Conservation (phyloP, 352 stramenopile genomes). For the Pythium rhizo-oryzae region DNA sequence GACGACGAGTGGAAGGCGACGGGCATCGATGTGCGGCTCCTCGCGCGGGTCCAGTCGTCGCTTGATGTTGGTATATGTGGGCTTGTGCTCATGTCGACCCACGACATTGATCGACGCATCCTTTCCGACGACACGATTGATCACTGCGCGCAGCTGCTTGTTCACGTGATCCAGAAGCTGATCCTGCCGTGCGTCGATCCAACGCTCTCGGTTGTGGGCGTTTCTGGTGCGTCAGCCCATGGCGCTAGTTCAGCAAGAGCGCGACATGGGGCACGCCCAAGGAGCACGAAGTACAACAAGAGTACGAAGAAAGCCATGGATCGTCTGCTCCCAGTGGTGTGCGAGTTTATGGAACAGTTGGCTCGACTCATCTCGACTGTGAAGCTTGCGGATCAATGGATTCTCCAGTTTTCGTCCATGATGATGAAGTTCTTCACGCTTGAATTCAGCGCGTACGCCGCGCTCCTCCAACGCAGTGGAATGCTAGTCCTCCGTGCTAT, state of each 20-base stretch:
- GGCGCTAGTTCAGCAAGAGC: neutral
- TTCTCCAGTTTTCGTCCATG: slow-evolving; percentile 67
- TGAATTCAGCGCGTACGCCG: slow-evolving; percentile 61
- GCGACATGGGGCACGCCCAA: slow-evolving; percentile 8
- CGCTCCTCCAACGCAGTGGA: slow-evolving; percentile 63
- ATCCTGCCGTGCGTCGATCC: slow-evolving; percentile 76
- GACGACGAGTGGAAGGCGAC: slow-evolving; percentile 40
- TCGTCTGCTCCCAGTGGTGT: slow-evolving; percentile 60
- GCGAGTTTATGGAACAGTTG: slow-evolving; percentile 76
- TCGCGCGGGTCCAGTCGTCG: slow-evolving; percentile 41
- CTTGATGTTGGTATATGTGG: slow-evolving; percentile 77
- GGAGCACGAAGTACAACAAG: slow-evolving; percentile 59
- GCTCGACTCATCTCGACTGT: slow-evolving; percentile 56
- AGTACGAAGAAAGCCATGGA: slow-evolving; percentile 53
- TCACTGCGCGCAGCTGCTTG: slow-evolving; percentile 72
- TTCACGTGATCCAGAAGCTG: slow-evolving; percentile 54
- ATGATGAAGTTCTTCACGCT: slow-evolving; percentile 75
- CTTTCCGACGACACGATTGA: slow-evolving; percentile 86
- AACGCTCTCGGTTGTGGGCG: slow-evolving; percentile 39
- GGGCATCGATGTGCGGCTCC: slow-evolving; percentile 39
- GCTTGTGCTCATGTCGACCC: slow-evolving; percentile 72
- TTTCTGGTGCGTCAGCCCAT: slow-evolving; percentile 10
- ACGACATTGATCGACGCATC: slow-evolving; percentile 65
- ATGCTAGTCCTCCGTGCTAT: slow-evolving; percentile 62
- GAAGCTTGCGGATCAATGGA: slow-evolving; percentile 79